Base-by-base conservation (phyloP, 2,329 filamentous ascomycete species). In the Didymellaceae sp. region DNA sequence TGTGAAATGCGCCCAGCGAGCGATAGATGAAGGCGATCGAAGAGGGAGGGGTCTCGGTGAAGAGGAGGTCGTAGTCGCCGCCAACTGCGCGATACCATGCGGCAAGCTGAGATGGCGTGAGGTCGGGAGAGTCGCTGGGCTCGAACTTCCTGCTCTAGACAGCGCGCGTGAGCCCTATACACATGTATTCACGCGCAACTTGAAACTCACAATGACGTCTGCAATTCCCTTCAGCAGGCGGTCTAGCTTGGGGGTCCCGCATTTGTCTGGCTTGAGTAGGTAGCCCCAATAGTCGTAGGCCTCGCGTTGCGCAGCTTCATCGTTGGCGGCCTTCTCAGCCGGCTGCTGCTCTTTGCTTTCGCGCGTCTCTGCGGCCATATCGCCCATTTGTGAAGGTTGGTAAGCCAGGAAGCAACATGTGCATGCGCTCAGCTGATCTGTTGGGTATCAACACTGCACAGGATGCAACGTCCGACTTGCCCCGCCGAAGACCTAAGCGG, bases 11-110 rank as follows among this genome's bases (percentile, higher is more conserved):
- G 61, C 93, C 94, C 42, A 96, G 84, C 6, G 89, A 89, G 66
- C 91, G 89, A 80, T 95, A 97, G 58, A 97, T 94, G 75, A 91
- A 95, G 21, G 92, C 94, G 56, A 99, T 86, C 33, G 88, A 87
- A 28, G 85, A 78, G 53, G 86, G 77, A 16, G 88, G 86, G 25
- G 88, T 90, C 3, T 87, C 81, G 32, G 93, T 78, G 71, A 97
- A 97, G 45, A 97, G 83, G 18, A 77, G 69, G 50, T 80, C 78
- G 71, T 77, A 67, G 74, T 78, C 61, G 63, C 76, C 71, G 62
- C 78, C 61, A 54, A 78, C 67, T 45, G 77, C 69, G 54, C 75
- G 74, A 68, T 81, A 80, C 73, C 79, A 80, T 31, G 72, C 71
- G 20, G 77, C 78, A 33, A 80, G 72, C 60, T 80, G 78, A 18